Evolutionary conservation across 139 green algal genomes (phyloP), one percentile per base, ranked within the genome.

Genomic region (Gonium pectorale): DNA sequence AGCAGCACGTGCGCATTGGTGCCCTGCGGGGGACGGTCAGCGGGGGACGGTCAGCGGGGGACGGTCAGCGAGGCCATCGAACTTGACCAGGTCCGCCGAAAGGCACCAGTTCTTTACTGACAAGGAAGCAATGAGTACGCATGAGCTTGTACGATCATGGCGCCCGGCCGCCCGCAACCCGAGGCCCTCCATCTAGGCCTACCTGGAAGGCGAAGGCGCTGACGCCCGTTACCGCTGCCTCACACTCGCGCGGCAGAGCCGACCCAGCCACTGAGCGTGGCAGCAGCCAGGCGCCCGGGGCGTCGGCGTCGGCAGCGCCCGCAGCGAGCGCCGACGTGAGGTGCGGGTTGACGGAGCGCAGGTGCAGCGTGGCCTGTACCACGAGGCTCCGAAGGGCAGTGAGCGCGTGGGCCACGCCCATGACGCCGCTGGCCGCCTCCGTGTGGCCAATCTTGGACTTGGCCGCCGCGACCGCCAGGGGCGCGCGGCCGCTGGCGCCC

Each of bases 371-470:
- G 3, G 92, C 73, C 44, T 89, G 86, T 21, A 40, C 33, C 0
- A 21, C 3, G 3, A 0, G 24, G 5, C 33, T 3, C 0, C 8
- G 2, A 37, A 92, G 74, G 2, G 80, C 82, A 17, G 15, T 5
- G 8, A 90, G 9, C 8, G 91, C 92, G 79, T 96, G 88, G 5
- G 90, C 52, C 2, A 98, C 68, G 38, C 94, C 94, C 35, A 94
- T 90, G 3, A 96, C 59, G n/a, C 96, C 96, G 0, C 93, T 90
- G 24, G 92, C 94, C 5, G 94, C 90, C 89, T 99, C 96, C 6
- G 89, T 92, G 86, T 99, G 96, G 13, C 95, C 96, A 4, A 96
- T 88, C 87, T 91, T 95, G n/a, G 91, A 92, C 87, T 98, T 98
- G 73, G 56, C 87, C 31, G 94, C 91, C 7, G 82, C 79, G n/a